A percentile compares a stretch with the other conserved stretches of the same genome.
phyloP scores from a whole-genome alignment of 1,139 yeast genomes.

The Nakaseomyces kungkrabaensis region DNA sequence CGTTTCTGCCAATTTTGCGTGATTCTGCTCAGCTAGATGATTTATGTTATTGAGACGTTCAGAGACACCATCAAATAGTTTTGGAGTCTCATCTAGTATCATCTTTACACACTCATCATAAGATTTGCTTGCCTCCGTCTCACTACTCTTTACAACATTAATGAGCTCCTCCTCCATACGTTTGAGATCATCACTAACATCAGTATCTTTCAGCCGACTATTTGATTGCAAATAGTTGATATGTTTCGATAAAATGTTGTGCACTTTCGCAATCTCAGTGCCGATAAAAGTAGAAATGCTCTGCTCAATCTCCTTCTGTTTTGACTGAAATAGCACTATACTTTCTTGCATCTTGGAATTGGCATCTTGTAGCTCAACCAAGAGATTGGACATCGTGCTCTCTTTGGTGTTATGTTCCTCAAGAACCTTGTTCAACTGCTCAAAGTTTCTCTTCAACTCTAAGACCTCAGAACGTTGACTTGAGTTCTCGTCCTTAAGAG shows the following conservation, averaged over 20 bases:
- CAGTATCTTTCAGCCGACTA: slow-evolving; percentile 9
- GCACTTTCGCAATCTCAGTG: slow-evolving; percentile 13
- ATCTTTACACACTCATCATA: slow-evolving; percentile 20
- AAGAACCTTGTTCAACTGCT: slow-evolving; percentile 29
- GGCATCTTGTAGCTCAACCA: slow-evolving; percentile 27
- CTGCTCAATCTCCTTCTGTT: slow-evolving; percentile 22
- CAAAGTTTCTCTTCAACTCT: slow-evolving; percentile 34
- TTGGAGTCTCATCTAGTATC: slow-evolving; percentile 20
- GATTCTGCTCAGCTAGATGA: slow-evolving; percentile 11
- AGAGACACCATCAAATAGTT: slow-evolving; percentile 13
- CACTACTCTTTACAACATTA: slow-evolving; percentile 12
- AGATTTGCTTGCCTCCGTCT: slow-evolving; percentile 15
- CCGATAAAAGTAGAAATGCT: neutral
- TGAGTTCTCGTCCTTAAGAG: slow-evolving; percentile 56
- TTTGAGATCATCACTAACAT: slow-evolving; percentile 14
- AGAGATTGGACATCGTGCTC: slow-evolving; percentile 24
- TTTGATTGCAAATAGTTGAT: slow-evolving; percentile 16
- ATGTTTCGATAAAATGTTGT: slow-evolving; percentile 13
- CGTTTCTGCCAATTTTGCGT: slow-evolving; percentile 17
- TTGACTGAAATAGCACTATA: slow-evolving; percentile 25
- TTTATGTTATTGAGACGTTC: slow-evolving; percentile 11
- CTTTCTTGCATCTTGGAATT: slow-evolving; percentile 28
- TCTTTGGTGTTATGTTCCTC: slow-evolving; percentile 24
- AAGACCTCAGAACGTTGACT: slow-evolving; percentile 37
- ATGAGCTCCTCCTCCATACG: slow-evolving; percentile 18